Percentiles rank a stretch among this genome's conserved stretches.
These are phyloP conservation scores for Daldinia concentrica DNA, from an alignment of 495 filamentous ascomycete species.

Conservation along the genomic window DNA sequence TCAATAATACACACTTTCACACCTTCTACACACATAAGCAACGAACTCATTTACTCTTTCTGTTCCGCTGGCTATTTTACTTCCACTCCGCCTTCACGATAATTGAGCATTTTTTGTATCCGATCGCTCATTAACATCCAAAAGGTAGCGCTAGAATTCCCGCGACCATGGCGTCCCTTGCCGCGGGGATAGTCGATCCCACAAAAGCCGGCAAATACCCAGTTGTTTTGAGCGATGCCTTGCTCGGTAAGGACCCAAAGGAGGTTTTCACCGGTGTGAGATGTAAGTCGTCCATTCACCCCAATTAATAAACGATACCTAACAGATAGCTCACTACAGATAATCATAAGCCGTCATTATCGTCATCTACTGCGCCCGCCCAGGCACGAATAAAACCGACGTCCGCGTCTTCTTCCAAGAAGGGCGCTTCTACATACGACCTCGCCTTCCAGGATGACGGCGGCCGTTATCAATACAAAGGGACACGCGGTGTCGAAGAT, in stretches of 20 bases:
- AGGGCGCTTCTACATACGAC: constrained; percentile 55
- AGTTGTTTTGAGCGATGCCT: constrained; percentile 63
- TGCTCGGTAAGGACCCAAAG: constrained; percentile 61
- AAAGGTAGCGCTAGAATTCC: constrained; percentile 5
- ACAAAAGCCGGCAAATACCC: constrained; percentile 64
- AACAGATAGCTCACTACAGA: constrained; percentile 48
- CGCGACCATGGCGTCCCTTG: constrained; percentile 42
- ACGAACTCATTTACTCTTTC: too few relatives aligned
- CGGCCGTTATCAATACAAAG: constrained; percentile 60
- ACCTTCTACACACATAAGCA: not conserved
- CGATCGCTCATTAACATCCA: constrained; percentile 2
- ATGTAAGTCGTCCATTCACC: constrained; percentile 51
- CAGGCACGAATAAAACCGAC: constrained; percentile 59
- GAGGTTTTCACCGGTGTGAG: constrained; percentile 62
- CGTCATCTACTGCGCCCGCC: constrained; percentile 52
- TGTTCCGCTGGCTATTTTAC: not conserved
- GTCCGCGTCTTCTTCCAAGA: constrained; percentile 42
- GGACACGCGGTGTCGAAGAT: constrained; percentile 57
- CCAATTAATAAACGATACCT: not conserved
- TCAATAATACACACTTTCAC: not conserved
- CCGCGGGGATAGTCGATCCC: constrained; percentile 54
- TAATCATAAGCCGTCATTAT: constrained; percentile 62
- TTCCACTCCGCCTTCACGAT: not conserved
- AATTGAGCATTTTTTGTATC: not conserved
- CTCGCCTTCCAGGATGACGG: constrained; percentile 58